These are phyloP conservation scores for Carex myosuroides DNA, from an alignment of 176 grass and related monocot genomes.

Conservation along the genomic window DNA sequence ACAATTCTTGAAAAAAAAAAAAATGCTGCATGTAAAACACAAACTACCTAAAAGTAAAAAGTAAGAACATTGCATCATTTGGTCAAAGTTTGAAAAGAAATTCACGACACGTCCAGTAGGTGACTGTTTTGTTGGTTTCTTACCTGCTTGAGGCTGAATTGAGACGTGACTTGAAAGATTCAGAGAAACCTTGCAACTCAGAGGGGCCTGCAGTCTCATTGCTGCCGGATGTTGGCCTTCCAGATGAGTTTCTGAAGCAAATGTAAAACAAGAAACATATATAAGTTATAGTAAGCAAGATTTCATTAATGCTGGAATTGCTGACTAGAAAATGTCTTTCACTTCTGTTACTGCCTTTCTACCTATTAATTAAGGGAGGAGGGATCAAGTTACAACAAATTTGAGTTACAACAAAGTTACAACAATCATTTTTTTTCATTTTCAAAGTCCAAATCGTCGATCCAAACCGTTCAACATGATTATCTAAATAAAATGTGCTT, in stretches of 20 bases:
- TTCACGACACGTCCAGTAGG: not conserved
- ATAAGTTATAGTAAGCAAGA: not conserved
- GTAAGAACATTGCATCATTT: not conserved
- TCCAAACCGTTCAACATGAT: too few species aligned
- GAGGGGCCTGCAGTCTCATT: slow-evolving; percentile 64
- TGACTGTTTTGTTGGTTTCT: slow-evolving; percentile 1
- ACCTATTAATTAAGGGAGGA: not conserved
- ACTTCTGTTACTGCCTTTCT: not conserved
- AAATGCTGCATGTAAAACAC: not conserved
- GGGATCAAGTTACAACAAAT: too few species aligned
- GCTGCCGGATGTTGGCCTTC: slow-evolving; percentile 50
- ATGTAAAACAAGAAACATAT: not conserved
- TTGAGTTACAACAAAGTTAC: too few species aligned
- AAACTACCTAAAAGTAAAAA: not conserved
- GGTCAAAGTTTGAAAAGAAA: slow-evolving; percentile 3
- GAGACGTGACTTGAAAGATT: slow-evolving; percentile 75
- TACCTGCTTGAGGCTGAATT: slow-evolving; percentile 90
- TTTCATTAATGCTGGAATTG: slow-evolving; percentile 2
- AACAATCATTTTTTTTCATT: too few species aligned
- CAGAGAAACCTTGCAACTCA: slow-evolving; percentile 73
- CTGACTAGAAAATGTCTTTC: not conserved
- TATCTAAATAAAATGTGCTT: too few species aligned
- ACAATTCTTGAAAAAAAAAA: not conserved
- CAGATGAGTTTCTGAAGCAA: slow-evolving; percentile 33
- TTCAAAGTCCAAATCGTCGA: too few species aligned